Base-by-base conservation (phyloP, 306 rosid genomes). In the Betula pendula region DNA sequence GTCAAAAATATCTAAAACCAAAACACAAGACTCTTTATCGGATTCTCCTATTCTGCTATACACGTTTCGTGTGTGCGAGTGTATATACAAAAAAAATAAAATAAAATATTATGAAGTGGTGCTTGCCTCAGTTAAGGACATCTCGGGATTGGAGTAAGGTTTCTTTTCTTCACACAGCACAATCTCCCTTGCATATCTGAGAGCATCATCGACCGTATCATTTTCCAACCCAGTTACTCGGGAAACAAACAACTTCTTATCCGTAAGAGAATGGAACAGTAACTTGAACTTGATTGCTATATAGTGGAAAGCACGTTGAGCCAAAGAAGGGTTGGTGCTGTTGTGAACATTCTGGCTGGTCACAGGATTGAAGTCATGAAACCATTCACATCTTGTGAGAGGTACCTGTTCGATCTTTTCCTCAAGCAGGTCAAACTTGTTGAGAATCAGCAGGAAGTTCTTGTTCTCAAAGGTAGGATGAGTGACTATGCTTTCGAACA, bases 161-260 rank as follows among this genome's bases (percentile, higher is more conserved):
- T 85, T 82, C 85, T 84, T 86, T 73, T 86, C 81, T 35, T 74
- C 65, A 83, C 90, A 88, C 52, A 65, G 72, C 29, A 79, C 71
- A 74, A 93, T 86, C 85, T 86, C 96, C 77, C 93, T 85, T 12
- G 91, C 94, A 66, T 89, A 90, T 84, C 85, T 84, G n/a, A 93
- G 85, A 68, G 94, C 88, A 72, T 84, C 93, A 56, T 85, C 85
- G 8, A 90, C 90, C n/a, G 86, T 81, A 22, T 85, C 87, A 44
- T 85, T 68, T 71, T 93, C 87, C 85, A 90, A 82, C 5, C 89
- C 96, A 15, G 90, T 81, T 38, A 84, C 83, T 59, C 2, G 27
- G 22, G 93, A 89, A 76, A 93, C 93, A 84, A 85, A 93, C 44
- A 93, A 81, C 87, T 90, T 93, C 60, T 81, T 53, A 25, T 52